A percentile compares a stretch with the other conserved stretches of the same genome.
phyloP scores from a whole-genome alignment of 495 filamentous ascomycete species.

The Parathielavia appendiculata region DNA sequence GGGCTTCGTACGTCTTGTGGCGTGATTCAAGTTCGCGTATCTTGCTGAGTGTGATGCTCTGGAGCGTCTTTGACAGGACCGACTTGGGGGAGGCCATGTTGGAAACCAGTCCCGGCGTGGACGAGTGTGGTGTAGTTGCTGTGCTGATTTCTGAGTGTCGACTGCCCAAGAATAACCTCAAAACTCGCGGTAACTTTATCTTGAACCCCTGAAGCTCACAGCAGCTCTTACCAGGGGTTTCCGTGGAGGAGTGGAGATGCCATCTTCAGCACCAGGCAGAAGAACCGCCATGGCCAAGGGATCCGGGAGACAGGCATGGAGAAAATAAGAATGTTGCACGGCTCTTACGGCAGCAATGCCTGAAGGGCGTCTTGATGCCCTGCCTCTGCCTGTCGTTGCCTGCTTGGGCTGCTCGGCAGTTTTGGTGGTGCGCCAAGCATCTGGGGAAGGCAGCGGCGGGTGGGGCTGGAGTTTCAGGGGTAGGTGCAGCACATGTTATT shows the following conservation, averaged over 20 bases:
- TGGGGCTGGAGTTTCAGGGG: not conserved
- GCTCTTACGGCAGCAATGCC: slow-evolving; percentile 1
- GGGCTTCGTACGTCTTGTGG: slow-evolving; percentile 47
- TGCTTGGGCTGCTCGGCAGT: not conserved
- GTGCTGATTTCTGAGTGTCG: not conserved
- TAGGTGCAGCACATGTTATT: not conserved
- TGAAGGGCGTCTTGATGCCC: not conserved
- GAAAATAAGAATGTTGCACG: not conserved
- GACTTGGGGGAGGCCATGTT: slow-evolving; percentile 34
- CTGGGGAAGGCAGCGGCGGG: slow-evolving; percentile 11
- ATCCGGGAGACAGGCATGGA: not conserved
- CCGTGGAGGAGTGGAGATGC: not conserved
- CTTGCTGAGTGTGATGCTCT: slow-evolving; percentile 61
- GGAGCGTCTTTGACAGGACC: slow-evolving; percentile 54
- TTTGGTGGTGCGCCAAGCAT: not conserved
- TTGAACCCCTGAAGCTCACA: not conserved
- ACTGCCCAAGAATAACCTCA: too few relatives aligned
- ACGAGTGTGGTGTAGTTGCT: not conserved
- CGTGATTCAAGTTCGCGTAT: slow-evolving; percentile 59
- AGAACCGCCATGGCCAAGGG: not conserved
- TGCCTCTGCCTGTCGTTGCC: not conserved
- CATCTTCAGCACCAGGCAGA: slow-evolving; percentile 13
- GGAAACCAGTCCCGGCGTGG: not conserved
- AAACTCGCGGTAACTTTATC: too few relatives aligned
- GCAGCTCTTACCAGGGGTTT: not conserved